Percentiles rank a stretch among this genome's conserved stretches.
Evolutionary conservation across 2,329 filamentous ascomycete genomes (phyloP).

Genomic region (Microthyrium microscopicum): DNA sequence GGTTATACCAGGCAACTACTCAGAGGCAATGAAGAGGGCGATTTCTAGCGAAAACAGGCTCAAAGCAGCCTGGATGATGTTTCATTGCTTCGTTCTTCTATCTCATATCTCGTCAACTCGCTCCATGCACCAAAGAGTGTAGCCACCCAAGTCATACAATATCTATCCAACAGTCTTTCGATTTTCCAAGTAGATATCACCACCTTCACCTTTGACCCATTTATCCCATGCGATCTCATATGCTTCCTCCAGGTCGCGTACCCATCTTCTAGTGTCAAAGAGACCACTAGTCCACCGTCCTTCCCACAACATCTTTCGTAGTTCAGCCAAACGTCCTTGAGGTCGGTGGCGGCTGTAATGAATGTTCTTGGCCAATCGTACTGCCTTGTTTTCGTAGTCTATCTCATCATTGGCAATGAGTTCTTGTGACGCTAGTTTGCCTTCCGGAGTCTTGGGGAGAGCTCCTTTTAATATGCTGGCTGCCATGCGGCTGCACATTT

Average conservation of each 20-base stretch:
- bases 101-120: too few relatives aligned
- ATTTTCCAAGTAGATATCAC: constrained; percentile 65
- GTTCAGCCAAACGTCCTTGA: constrained; percentile 54
- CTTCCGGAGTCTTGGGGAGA: constrained; percentile 54
- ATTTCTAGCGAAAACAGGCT: too few relatives aligned
- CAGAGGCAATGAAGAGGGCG: too few relatives aligned
- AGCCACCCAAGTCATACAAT: too few relatives aligned
- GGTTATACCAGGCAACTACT: too few relatives aligned
- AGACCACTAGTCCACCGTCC: constrained; percentile 72
- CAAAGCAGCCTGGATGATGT: too few relatives aligned
- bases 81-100: too few relatives aligned
- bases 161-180: too few relatives aligned
- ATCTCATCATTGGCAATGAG: constrained; percentile 64
- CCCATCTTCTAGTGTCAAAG: constrained; percentile 87
- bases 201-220: constrained; percentile 76
- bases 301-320: constrained; percentile 69
- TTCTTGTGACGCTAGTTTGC: constrained; percentile 50
- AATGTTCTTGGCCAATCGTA: constrained; percentile 18
- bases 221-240: constrained; percentile 78
- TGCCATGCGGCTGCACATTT: constrained; percentile 98
- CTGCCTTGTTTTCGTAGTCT: constrained; percentile 51
- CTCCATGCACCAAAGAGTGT: too few relatives aligned
- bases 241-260: constrained; percentile 70
- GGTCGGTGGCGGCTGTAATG: constrained; percentile 17
- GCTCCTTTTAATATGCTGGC: constrained; percentile 87